Evolutionary conservation across 192 early-diverging fungal genomes (phyloP), one percentile per base, ranked within the genome.

Genomic region (Backusella australiensis): DNA sequence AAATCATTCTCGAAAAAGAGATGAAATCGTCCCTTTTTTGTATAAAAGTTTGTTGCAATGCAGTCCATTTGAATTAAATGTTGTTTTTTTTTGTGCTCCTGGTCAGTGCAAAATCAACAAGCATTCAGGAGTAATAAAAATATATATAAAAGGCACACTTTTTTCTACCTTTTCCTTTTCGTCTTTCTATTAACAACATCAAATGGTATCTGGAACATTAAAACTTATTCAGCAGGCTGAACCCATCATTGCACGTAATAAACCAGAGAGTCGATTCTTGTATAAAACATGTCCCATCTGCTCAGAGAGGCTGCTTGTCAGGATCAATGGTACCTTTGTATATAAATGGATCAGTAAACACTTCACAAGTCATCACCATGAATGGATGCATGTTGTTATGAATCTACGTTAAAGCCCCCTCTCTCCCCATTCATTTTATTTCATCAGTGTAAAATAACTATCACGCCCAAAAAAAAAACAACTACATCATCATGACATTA

Each of bases 271-370:
- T 63, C 56, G 56, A 65, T 74, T 59, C 53, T 19, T 56, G 26
- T 74, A 74, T 68, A 71, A 71, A 65, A 78, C 71, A 32, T 78
- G 77, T 66, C 77, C 77, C 14, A 78, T 78, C 8, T 78, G 77
- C n/a, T 73, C 77, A 15, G 71, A 78, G 39, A 42, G 63, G 32
- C 44, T 78, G 15, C 71, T 78, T 19, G 77, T 78, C 35, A 63
- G 77, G 26, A 78, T 78, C 44, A 71, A 78, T 23, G 77, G 77
- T 32, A 59, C 71, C 14, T 73, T 78, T 68, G 77, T 78, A 4
- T 72, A 78, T 34, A 78, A 78, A 39, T 78, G 77, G 77, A 78
- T 78, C 59, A 78, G 56, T 44, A 29, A 42, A 29, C 77, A 78
- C 35, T 78, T 78, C 39, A 41, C 77, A 26, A 73, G 42, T n/a